phyloP scores from a whole-genome alignment of 176 grass and related monocot genomes.

The Cocos nucifera region DNA sequence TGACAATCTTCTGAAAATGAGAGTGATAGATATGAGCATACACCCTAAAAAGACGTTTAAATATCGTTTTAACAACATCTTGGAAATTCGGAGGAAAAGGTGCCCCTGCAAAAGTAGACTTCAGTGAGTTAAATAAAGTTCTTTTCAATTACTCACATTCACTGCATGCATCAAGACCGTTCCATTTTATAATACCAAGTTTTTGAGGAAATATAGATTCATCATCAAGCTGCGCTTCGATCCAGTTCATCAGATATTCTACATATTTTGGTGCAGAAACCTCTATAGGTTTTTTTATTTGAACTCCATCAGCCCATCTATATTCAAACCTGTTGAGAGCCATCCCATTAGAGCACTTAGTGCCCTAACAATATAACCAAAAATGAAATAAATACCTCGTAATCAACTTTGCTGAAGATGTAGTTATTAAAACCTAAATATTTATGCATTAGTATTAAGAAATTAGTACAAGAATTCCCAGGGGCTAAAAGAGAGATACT shows the following conservation, averaged over 20 bases:
- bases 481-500: slow-evolving; percentile 27
- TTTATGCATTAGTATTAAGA: too few species aligned
- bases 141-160: too few species aligned
- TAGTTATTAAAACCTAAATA: too few species aligned
- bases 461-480: too few species aligned
- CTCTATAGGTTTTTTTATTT: slow-evolving; percentile 76
- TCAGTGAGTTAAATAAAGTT: too few species aligned
- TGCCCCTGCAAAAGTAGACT: slow-evolving; percentile 26
- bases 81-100: slow-evolving; percentile 81
- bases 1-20: slow-evolving; percentile 74
- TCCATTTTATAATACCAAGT: slow-evolving; percentile 39
- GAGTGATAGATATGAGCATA: slow-evolving; percentile 92
- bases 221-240: slow-evolving; percentile 67
- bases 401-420: too few species aligned
- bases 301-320: slow-evolving; percentile 88
- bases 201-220: slow-evolving; percentile 85
- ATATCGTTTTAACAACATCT: slow-evolving; percentile 76
- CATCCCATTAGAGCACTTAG: too few species aligned
- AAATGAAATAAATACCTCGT: too few species aligned
- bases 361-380: too few species aligned
- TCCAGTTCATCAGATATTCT: slow-evolving; percentile 93
- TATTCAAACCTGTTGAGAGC: slow-evolving; percentile 59
- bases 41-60: slow-evolving; percentile 91
- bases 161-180: too few species aligned
- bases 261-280: slow-evolving; percentile 89